Evolutionary conservation across 768 basidiomycete genomes (phyloP).

Genomic region (Panaeolus papilionaceus): DNA sequence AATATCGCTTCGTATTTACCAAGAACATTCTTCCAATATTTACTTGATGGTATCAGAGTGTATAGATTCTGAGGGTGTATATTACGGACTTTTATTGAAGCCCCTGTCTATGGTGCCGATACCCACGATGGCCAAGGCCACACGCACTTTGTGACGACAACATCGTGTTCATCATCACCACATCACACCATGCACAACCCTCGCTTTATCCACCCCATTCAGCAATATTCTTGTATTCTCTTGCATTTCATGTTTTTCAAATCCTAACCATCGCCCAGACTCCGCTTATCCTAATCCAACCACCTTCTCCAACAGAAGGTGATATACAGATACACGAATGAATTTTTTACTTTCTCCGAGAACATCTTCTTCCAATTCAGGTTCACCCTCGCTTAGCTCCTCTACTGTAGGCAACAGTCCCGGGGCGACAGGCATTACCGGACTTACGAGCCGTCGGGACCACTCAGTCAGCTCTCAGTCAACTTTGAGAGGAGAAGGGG

Average conservation of each 20-base stretch:
- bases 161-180: constrained; percentile 2
- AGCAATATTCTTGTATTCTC: constrained; percentile 1
- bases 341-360: constrained; percentile 10
- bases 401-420: constrained; percentile 4
- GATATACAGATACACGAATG: background rate
- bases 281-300: constrained; percentile 9
- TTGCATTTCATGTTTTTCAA: background rate
- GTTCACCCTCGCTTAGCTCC: constrained; percentile 11
- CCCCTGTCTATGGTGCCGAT: background rate
- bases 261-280: background rate
- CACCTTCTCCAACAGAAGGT: background rate
- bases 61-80: background rate
- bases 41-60: background rate
- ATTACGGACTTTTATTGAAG: background rate
- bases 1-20: background rate
- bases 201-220: constrained; percentile 8
- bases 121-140: background rate
- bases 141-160: background rate
- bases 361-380: constrained; percentile 3
- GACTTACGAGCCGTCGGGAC: background rate
- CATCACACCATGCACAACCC: constrained; percentile 12
- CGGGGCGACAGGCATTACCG: background rate
- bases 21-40: background rate
- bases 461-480: constrained; percentile 1
- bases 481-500: constrained; percentile 5